phyloP scores from a whole-genome alignment of 768 basidiomycete species.

The Tricholoma furcatifolium region DNA sequence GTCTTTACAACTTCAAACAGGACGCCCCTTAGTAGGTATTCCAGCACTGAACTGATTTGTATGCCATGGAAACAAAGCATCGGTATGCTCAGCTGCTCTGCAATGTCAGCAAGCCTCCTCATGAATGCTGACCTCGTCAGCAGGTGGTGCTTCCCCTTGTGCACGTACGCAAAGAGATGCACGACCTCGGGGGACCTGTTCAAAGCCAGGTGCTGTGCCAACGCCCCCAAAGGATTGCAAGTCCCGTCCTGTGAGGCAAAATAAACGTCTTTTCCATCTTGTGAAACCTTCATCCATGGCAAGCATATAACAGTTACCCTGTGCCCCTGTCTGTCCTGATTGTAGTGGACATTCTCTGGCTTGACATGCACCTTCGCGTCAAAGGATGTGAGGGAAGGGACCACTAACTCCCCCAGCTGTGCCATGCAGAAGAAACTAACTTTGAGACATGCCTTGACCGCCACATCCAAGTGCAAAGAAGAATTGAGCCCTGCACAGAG shows the following conservation, averaged over 20 bases:
- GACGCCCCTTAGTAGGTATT: constrained; percentile 22
- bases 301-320: constrained; percentile 14
- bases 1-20: constrained; percentile 11
- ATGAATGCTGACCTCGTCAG: constrained; percentile 24
- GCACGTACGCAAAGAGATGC: constrained; percentile 11
- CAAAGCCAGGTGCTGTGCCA: constrained; percentile 12
- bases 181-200: constrained; percentile 1
- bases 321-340: constrained; percentile 10
- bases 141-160: neutral
- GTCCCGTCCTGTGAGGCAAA: constrained; percentile 13
- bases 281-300: constrained; percentile 13
- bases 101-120: constrained; percentile 4
- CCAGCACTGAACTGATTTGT: constrained; percentile 21
- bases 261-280: constrained; percentile 15
- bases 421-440: no score
- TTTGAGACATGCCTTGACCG: no score
- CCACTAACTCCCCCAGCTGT: no score
- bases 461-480: no score
- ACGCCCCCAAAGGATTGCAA: constrained; percentile 4
- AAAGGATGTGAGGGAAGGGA: no score
- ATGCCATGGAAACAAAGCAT: constrained; percentile 26
- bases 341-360: no score
- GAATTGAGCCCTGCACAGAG: no score
- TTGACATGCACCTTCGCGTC: no score
- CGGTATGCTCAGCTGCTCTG: neutral